These are phyloP conservation scores for Colletotrichum liaoningense DNA, from an alignment of 2,329 filamentous ascomycete genomes.

Conservation along the genomic window DNA sequence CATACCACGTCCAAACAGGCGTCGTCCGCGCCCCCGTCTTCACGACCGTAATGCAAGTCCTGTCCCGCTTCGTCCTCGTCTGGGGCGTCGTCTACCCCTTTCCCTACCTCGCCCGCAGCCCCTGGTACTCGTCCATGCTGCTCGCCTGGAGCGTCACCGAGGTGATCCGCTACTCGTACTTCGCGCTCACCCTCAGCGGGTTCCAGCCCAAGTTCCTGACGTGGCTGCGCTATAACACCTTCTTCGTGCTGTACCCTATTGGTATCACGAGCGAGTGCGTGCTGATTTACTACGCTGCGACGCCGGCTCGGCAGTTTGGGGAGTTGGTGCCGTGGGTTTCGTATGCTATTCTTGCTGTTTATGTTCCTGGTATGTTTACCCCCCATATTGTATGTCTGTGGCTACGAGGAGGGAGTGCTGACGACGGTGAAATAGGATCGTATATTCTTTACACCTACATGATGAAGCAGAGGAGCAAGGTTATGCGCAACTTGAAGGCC, in stretches of 20 bases:
- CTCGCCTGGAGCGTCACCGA: slow-evolving; percentile 91
- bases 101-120: slow-evolving; percentile 70
- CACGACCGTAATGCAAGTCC: slow-evolving; percentile 92
- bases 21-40: slow-evolving; percentile 86
- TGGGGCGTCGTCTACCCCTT: slow-evolving; percentile 86
- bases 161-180: slow-evolving; percentile 93
- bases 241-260: slow-evolving; percentile 91
- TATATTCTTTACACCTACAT: slow-evolving; percentile 95
- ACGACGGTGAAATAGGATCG: slow-evolving; percentile 64
- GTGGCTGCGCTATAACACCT: slow-evolving; percentile 92
- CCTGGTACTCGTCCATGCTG: slow-evolving; percentile 82
- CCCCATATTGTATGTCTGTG: slow-evolving; percentile 1
- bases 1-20: slow-evolving; percentile 58
- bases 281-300: slow-evolving; percentile 79
- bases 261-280: slow-evolving; percentile 90
- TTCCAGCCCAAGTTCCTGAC: slow-evolving; percentile 73
- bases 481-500: slow-evolving; percentile 72
- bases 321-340: slow-evolving; percentile 68
- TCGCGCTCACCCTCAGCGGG: slow-evolving; percentile 77
- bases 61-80: slow-evolving; percentile 86
- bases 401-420: not conserved
- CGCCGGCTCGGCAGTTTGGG: slow-evolving; percentile 63
- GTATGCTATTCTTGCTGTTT: slow-evolving; percentile 75
- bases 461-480: slow-evolving; percentile 89
- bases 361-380: slow-evolving; percentile 77